Evolutionary conservation across 257 asterid species (phyloP).

Genomic region (Solanum raphanifolium): DNA sequence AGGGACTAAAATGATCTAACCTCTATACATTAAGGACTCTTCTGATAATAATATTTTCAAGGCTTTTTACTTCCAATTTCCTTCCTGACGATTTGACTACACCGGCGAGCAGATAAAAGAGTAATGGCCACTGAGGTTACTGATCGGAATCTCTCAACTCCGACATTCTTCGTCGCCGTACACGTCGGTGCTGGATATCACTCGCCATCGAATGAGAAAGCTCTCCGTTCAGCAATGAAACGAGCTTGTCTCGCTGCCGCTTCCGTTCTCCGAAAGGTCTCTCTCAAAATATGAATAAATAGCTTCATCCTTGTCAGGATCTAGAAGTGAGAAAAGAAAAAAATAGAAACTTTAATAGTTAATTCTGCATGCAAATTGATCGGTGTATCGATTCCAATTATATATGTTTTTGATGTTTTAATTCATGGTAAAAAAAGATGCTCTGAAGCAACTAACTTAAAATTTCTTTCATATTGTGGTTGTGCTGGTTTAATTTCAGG

Average conservation of each 20-base stretch:
- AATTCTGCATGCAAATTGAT: background rate
- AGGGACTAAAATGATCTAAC: background rate
- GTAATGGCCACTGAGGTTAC: constrained; percentile 28
- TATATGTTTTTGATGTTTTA: background rate
- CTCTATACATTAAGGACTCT: background rate
- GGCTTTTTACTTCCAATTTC: background rate
- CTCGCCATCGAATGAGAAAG: constrained; percentile 48
- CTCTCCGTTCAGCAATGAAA: constrained; percentile 68
- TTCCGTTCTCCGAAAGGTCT: constrained; percentile 67
- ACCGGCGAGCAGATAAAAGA: background rate
- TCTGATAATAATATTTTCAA: background rate
- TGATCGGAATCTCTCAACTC: constrained; percentile 8
- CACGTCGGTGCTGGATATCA: constrained; percentile 69
- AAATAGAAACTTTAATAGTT: background rate
- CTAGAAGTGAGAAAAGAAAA: background rate
- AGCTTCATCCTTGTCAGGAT: background rate
- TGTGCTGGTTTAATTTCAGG: constrained; percentile 19
- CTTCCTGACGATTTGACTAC: no score
- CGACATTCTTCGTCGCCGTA: constrained; percentile 70
- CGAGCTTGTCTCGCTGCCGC: constrained; percentile 85
- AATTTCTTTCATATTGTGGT: background rate
- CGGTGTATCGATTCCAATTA: background rate
- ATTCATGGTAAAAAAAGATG: background rate
- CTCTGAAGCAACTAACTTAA: background rate
- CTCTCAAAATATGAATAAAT: background rate